These are phyloP conservation scores for Penicillium brasilianum DNA, from an alignment of 2,329 filamentous ascomycete genomes.

Conservation along the genomic window DNA sequence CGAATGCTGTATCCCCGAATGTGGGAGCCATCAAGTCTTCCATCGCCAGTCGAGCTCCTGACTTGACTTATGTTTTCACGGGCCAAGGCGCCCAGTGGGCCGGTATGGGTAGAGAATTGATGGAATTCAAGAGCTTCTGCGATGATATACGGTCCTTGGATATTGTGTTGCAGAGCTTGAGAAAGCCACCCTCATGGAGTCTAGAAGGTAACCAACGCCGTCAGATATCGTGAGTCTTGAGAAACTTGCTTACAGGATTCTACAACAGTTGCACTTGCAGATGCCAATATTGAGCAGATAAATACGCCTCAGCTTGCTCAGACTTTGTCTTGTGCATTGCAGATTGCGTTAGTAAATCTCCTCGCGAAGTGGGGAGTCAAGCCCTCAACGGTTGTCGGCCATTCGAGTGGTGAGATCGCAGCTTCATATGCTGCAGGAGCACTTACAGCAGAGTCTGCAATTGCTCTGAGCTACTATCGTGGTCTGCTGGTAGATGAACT, in stretches of 20 bases:
- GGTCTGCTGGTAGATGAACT: constrained; percentile 16
- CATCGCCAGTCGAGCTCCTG: not conserved
- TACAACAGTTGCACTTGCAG: constrained; percentile 15
- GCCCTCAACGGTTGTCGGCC: constrained; percentile 36
- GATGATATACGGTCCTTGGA: constrained; percentile 26
- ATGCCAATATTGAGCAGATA: constrained; percentile 17
- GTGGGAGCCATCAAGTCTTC: constrained; percentile 4
- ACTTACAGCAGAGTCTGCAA: constrained; percentile 25
- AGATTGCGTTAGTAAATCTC: constrained; percentile 41
- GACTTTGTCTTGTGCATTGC: constrained; percentile 41
- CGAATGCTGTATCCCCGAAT: not conserved
- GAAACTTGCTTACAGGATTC: not conserved
- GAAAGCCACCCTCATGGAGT: constrained; percentile 9
- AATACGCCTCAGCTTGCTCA: constrained; percentile 36
- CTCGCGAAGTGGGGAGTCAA: constrained; percentile 31
- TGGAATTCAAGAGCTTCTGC: constrained; percentile 29
- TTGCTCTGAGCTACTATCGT: constrained; percentile 30
- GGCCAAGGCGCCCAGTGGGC: constrained; percentile 47
- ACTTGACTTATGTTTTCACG: constrained; percentile 39
- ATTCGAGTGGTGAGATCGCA: constrained; percentile 45
- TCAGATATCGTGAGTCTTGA: not conserved
- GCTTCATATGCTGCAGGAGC: constrained; percentile 41
- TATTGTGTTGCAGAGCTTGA: constrained; percentile 14
- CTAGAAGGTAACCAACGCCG: constrained; percentile 14
- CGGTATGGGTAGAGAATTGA: constrained; percentile 38